A percentile compares a stretch with the other conserved stretches of the same genome.
Evolutionary conservation across 192 early-diverging fungal species (phyloP).

Genomic region (Mycoemilia scoparia): DNA sequence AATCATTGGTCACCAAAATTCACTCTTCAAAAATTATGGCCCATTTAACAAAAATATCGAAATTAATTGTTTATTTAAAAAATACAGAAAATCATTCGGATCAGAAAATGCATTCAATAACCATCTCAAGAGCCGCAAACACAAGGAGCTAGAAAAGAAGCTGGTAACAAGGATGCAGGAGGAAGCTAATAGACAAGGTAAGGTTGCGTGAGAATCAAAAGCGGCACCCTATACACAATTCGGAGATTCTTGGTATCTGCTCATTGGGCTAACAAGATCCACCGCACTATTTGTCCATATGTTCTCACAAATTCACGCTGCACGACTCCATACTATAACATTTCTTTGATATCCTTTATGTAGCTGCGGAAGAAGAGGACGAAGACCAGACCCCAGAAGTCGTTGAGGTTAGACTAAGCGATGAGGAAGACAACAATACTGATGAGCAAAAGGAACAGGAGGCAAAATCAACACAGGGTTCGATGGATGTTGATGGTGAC

Average conservation of each 20-base stretch:
- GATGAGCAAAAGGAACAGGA: conserved; percentile 6
- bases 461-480: neutral
- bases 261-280: too few species aligned
- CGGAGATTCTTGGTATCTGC: too few species aligned
- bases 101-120: conserved; percentile 75
- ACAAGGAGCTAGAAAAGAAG: conserved; percentile 59
- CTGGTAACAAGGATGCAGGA: conserved; percentile 18
- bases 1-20: too few species aligned
- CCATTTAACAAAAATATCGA: too few species aligned
- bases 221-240: too few species aligned
- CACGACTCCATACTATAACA: too few species aligned
- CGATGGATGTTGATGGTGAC: conserved; percentile 5
- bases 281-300: too few species aligned
- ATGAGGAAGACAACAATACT: conserved; percentile 13
- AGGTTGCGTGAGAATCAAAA: too few species aligned
- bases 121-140: conserved; percentile 88
- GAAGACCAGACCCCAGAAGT: conserved; percentile 13
- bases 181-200: conserved; percentile 17
- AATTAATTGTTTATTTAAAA: too few species aligned
- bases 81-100: conserved; percentile 46
- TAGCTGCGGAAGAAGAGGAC: neutral
- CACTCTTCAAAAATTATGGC: too few species aligned
- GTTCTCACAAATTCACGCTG: too few species aligned
- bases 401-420: conserved; percentile 20
- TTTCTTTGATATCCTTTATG: neutral